phyloP scores from a whole-genome alignment of 2,329 filamentous ascomycete genomes.

The Tolypocladium guangdongense region DNA sequence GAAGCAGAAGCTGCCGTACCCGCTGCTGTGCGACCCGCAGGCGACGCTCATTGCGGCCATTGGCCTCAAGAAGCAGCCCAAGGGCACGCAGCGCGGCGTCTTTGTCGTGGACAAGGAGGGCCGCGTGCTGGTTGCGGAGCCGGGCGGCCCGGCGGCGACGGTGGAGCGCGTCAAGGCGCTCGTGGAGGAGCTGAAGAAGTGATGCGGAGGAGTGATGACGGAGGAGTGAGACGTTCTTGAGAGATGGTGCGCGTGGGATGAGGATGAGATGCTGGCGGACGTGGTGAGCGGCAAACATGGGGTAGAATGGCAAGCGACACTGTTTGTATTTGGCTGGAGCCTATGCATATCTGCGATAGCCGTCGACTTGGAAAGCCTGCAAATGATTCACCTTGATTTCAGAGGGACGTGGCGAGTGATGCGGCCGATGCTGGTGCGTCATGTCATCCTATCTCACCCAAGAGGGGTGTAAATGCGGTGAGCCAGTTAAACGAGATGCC shows the following conservation, averaged over 20 bases:
- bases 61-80: constrained; percentile 77
- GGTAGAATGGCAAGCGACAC: constrained; percentile 2
- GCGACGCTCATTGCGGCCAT: constrained; percentile 71
- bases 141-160: constrained; percentile 68
- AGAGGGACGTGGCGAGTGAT: neutral
- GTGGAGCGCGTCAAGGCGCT: constrained; percentile 66
- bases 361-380: neutral
- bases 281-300: neutral
- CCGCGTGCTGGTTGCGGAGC: constrained; percentile 64
- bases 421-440: neutral
- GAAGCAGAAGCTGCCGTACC: constrained; percentile 82
- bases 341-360: neutral
- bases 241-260: neutral
- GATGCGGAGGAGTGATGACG: neutral
- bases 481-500: neutral
- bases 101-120: constrained; percentile 77
- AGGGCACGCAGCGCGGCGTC: constrained; percentile 74
- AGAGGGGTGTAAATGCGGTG: neutral
- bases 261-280: neutral
- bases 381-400: neutral
- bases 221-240: neutral
- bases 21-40: constrained; percentile 72
- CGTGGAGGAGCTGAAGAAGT: constrained; percentile 34
- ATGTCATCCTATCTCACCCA: too few species aligned
- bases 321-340: neutral